Evolutionary conservation across 2,329 filamentous ascomycete species (phyloP), one percentile per base, ranked within the genome.

Genomic region (Purpureocillium lavendulum): DNA sequence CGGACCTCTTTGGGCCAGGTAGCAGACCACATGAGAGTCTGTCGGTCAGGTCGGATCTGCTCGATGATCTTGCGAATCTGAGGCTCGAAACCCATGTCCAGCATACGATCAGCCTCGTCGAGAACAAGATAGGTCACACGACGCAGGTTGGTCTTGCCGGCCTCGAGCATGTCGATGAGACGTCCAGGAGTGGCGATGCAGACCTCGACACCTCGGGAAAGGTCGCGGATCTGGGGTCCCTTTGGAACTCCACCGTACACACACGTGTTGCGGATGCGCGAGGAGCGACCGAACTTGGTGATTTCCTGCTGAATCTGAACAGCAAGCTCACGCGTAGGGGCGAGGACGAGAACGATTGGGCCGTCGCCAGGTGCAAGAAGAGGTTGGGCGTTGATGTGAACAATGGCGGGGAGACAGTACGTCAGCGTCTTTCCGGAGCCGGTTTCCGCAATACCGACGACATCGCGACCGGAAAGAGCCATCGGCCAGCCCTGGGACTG

Each of bases 31-130:
- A 98, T 95, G 73, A 92, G 92, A 47, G 92, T 98, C 67, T 98
- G 92, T 75, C 92, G 84, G 63, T 98, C 92, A 39, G 92, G 92
- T 53, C 92, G 87, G 66, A 97, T 97, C 70, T 98, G 92, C 48
- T 84, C 77, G 53, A 98, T 89, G 51, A 98, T 97, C 74, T 97
- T 97, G 72, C 92, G 87, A 57, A 98, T 97, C 66, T 97, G 92
- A 51, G 92, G 92, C 71, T 98, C 92, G 69, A 98, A 97, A 80
- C 92, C 92, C 92, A 98, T 98, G 71, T 98, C 92, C 62, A 98
- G 76, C 92, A 98, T 98, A 59, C 92, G 90, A 70, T 98, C 92
- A 62, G 92, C 92, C 73, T 98, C 92, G 57, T 98, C 92, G 48
- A 98, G 88, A 51, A 97, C 92, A 42, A 98, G 75, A 70, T 98